Conservation (phyloP, 1,139 yeast species). For the Pneumocystis oryctolagi region DNA sequence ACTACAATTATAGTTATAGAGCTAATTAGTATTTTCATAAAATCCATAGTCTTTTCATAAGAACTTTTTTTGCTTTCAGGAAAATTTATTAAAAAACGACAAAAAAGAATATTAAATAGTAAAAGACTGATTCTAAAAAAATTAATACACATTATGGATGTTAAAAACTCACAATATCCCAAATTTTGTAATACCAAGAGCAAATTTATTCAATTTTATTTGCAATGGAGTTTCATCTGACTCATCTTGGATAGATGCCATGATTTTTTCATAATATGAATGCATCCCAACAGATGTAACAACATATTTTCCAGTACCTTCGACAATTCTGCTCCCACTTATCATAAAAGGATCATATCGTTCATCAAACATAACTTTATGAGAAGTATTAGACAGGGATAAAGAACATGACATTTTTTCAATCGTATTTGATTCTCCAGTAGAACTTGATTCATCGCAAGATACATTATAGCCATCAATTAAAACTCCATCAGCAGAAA, state of each 20-base stretch:
- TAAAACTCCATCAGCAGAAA: constrained; percentile 77
- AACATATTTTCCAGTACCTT: constrained; percentile 74
- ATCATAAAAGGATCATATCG: constrained; percentile 67
- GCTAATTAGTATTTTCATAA: constrained; percentile 73
- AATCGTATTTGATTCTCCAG: constrained; percentile 85
- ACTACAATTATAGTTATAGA: constrained; percentile 88
- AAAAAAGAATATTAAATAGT: constrained; percentile 61
- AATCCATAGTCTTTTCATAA: constrained; percentile 69
- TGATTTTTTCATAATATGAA: constrained; percentile 82
- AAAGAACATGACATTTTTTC: constrained; percentile 43
- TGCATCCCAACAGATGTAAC: constrained; percentile 83
- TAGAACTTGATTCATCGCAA: constrained; percentile 81
- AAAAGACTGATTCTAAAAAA: constrained; percentile 50
- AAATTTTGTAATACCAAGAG: constrained; percentile 85
- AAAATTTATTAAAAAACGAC: constrained; percentile 57
- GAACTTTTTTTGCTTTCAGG: constrained; percentile 38
- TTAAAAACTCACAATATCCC: constrained; percentile 36
- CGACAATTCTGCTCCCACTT: constrained; percentile 76
- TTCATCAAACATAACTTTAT: constrained; percentile 16
- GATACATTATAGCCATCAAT: constrained; percentile 59
- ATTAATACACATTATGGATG: neutral
- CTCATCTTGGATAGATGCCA: constrained; percentile 51
- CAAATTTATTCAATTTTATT: constrained; percentile 61
- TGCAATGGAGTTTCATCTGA: constrained; percentile 83
- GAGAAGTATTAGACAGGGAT: constrained; percentile 31